phyloP scores from a whole-genome alignment of 106 monocot genomes.

The Amphibolis antarctica region DNA sequence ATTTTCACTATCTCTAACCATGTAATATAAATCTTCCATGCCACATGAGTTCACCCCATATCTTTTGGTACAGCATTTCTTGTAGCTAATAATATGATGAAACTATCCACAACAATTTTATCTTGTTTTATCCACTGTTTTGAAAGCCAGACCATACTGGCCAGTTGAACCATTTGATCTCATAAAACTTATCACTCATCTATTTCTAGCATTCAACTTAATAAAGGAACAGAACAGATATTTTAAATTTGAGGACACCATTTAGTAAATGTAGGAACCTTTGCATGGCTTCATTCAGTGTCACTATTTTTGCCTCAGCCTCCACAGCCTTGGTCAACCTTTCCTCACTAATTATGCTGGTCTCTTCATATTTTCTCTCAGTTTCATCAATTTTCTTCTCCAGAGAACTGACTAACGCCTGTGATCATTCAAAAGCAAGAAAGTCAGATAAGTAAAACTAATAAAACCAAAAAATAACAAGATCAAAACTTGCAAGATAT shows the following conservation, averaged over 20 bases:
- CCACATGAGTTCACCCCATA: no score
- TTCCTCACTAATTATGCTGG: conserved; percentile 65
- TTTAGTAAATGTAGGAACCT: conserved; percentile 30
- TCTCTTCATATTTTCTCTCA: conserved; percentile 79
- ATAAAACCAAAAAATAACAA: neutral
- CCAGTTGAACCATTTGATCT: no score
- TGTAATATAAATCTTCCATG: no score
- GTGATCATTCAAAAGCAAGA: conserved; percentile 2
- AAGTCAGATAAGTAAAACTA: neutral
- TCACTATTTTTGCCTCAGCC: conserved; percentile 53
- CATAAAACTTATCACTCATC: no score
- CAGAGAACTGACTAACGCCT: conserved; percentile 47
- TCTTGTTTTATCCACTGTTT: no score
- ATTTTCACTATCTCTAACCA: no score
- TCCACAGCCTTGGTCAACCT: conserved; percentile 66
- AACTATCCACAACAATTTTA: no score
- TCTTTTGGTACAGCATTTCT: no score
- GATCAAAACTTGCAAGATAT: neutral
- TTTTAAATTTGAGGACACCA: neutral
- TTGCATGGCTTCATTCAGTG: conserved; percentile 59
- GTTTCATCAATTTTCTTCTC: conserved; percentile 84
- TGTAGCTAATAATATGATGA: no score
- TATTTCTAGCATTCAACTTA: no score
- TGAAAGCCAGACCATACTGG: no score
- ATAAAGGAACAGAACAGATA: no score